Evolutionary conservation across 257 asterid genomes (phyloP).

Genomic region (Solanum chiquidenum): DNA sequence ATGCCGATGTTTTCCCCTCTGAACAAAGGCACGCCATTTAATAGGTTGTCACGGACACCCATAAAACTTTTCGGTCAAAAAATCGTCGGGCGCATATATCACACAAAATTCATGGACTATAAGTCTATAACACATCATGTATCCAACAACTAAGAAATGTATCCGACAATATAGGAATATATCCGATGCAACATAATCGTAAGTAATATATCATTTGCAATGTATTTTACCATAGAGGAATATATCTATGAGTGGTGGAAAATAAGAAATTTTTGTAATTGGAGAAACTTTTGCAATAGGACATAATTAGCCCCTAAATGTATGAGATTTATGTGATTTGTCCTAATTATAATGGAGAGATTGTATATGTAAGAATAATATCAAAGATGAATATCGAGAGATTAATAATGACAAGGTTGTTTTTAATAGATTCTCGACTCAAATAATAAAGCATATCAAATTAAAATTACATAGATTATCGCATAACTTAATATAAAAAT

Average conservation of each 20-base stretch:
- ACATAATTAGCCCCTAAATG: too few species aligned
- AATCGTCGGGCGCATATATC: not conserved
- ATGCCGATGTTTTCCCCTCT: rapidly evolving
- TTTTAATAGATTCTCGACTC: too few species aligned
- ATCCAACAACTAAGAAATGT: not conserved
- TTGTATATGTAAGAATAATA: not conserved
- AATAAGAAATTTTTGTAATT: not conserved
- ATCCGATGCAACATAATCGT: not conserved
- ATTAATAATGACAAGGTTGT: too few species aligned
- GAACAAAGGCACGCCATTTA: not conserved
- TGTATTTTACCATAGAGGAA: not conserved
- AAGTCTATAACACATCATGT: not conserved
- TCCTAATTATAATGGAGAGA: not conserved
- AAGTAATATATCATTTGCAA: not conserved
- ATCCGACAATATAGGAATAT: not conserved
- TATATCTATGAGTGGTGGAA: not conserved
- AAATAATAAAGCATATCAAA: too few species aligned
- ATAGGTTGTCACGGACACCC: not conserved
- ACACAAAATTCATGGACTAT: not conserved
- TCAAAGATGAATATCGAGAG: not conserved
- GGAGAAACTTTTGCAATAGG: not conserved
- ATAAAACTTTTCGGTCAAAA: too few species aligned
- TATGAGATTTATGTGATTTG: too few species aligned
- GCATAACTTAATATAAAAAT: too few species aligned
- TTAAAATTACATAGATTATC: too few species aligned